Evolutionary conservation across 345 rosid genomes (phyloP), one percentile per base, ranked within the genome.

Genomic region (Eucalyptus tenuipes): DNA sequence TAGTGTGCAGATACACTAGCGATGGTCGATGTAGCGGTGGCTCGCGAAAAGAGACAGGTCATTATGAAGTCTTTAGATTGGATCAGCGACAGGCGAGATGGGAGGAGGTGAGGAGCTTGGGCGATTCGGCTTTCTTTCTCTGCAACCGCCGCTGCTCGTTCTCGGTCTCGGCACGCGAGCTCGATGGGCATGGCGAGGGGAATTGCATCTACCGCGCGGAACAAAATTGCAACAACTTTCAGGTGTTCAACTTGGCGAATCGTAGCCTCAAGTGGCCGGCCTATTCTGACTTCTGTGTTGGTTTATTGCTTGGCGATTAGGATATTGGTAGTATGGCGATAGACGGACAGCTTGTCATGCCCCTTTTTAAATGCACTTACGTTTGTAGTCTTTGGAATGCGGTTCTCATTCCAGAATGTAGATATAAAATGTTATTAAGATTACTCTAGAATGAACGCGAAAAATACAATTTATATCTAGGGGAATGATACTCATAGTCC

Each of bases 91-190:
- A 0, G 16, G 42, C 7, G 22, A 31, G 13, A 68, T 16, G 79
- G 79, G 42, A 68, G 13, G 79, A 68, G 79, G 79, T 68, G 42
- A 8, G 79, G 40, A 68, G 79, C 42, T 8, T 31, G 42, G 79
- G 42, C 2, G 40, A 16, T 31, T 68, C 42, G 0, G 79, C 79
- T 31, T 68, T 68, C 79, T 66, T 68, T 37, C 40, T 68, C 79
- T 31, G 24, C 24, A 68, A 52, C 57, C 2, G 11, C 42, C 79
- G 18, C 79, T 31, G 79, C 79, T 31, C 42, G 7, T 68, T 31
- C 0, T 24, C 13, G 0, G 79, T 68, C 79, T 4, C 24, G 2
- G 42, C 79, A 1, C 0, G 18, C 0, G 37, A 14, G 2, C 10
- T 64, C 0, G 10, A 13, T 5, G 9, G 75, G 10, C 33, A 52